Evolutionary conservation across 2,329 filamentous ascomycete species (phyloP).

Genomic region (Colletotrichum sp.): DNA sequence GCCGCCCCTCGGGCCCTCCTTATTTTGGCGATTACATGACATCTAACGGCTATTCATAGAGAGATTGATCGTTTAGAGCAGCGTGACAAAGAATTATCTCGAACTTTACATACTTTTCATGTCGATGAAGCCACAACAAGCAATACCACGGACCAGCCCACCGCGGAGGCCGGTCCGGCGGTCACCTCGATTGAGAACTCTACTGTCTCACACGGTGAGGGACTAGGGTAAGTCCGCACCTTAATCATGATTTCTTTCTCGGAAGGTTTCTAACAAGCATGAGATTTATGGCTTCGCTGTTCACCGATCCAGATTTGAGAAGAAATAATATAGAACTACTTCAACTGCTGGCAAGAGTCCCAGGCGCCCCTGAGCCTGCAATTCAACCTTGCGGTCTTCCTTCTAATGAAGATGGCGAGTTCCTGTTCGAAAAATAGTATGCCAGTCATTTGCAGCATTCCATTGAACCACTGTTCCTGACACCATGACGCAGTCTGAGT

Average conservation of each 20-base stretch:
- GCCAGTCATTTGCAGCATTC: background rate
- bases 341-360: constrained; percentile 1
- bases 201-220: constrained; percentile 11
- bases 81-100: background rate
- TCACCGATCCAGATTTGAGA: constrained; percentile 21
- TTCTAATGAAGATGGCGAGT: background rate
- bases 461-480: background rate
- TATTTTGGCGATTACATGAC: background rate
- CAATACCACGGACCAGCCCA: background rate
- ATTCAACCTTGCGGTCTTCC: constrained; percentile 12
- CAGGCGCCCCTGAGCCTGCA: background rate
- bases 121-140: background rate
- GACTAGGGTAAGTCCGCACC: constrained; percentile 9
- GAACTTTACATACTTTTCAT: background rate
- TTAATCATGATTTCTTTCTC: background rate
- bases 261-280: no score
- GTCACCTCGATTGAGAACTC: constrained; percentile 20
- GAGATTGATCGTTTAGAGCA: constrained; percentile 30
- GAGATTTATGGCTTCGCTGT: constrained; percentile 22
- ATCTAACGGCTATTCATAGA: background rate
- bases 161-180: constrained; percentile 9
- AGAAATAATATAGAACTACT: constrained; percentile 17
- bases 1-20: background rate
- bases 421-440: constrained; percentile 23
- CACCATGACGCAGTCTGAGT: constrained; percentile 8